Base-by-base conservation (phyloP, 1,139 yeast species). In the Trichomonascaceae sp. region DNA sequence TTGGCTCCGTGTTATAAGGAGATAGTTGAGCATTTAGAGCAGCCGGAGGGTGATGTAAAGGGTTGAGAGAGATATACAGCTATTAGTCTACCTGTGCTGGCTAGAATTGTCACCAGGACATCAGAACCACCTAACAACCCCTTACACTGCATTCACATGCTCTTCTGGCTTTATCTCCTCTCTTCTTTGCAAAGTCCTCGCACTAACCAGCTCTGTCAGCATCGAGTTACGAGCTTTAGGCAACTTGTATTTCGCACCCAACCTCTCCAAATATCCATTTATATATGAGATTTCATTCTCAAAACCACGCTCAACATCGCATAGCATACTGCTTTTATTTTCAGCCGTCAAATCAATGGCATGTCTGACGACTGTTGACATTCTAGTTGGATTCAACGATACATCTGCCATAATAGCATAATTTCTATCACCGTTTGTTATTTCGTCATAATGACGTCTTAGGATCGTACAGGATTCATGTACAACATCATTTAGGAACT, bases 241-340 rank as follows among this genome's bases (percentile, higher is more conserved):
- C 1, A 76, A 59, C 1, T 69, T 65, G 58, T 75, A 73, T 51
- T 71, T 68, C 20, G 65, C 60, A 0, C 87, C 96, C 55, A 83
- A 70, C 13, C 63, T 66, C 5, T 76, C 79, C 15, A 90, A 74
- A 63, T 80, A 84, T 2, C 96, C 96, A 65, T 89, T 91, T 57
- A 91, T 83, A 67, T 79, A 85, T 57, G 84, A 85, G 32, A 91
- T 79, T 66, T 91, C 99, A 0, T 95, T 85, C 24, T 74, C 75
- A 59, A 83, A 76, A 53, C 82, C 73, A 3, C 53, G 47, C 48
- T 80, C 68, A 1, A 86, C 77, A 63, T 91, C 98, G 60, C 87
- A 89, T 62, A 96, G 78, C 98, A 91, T 93, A 1, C 96, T 87
- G 8, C 95, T 83, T 52, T 85, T 81, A 70, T 90, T 93, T 49